Percentiles rank a stretch among this genome's conserved stretches.
Evolutionary conservation across 2,329 filamentous ascomycete genomes (phyloP).

Genomic region (Penicillium sp.): DNA sequence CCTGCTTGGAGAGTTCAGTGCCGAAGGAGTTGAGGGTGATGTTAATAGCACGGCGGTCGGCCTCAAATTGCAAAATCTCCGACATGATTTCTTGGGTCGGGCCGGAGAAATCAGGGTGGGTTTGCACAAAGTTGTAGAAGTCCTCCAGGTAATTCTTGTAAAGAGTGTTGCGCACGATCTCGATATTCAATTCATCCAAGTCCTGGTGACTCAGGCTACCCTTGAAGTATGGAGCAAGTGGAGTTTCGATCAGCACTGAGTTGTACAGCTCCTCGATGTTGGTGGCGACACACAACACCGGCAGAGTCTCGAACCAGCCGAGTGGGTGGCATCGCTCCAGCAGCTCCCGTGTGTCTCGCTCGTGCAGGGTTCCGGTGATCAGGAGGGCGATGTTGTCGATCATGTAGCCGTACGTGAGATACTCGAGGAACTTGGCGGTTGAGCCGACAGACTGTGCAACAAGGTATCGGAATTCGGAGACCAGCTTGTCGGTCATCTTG

Average conservation of each 20-base stretch:
- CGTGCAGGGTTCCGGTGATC: constrained; percentile 96
- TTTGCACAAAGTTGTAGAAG: constrained; percentile 93
- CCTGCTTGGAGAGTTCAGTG: constrained; percentile 89
- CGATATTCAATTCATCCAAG: constrained; percentile 97
- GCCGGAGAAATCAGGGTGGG: constrained; percentile 78
- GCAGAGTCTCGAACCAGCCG: constrained; percentile 99
- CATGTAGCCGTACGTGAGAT: constrained; percentile 99
- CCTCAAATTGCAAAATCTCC: constrained; percentile 94
- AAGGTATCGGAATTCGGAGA: constrained; percentile 94
- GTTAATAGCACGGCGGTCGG: constrained; percentile 94
- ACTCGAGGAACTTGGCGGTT: constrained; percentile 94
- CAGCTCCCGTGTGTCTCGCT: constrained; percentile 93
- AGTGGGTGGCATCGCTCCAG: constrained; percentile 94
- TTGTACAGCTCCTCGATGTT: constrained; percentile 99
- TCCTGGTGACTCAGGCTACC: constrained; percentile 94
- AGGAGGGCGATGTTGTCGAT: constrained; percentile 98
- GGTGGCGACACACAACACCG: constrained; percentile 93
- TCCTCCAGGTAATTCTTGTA: constrained; percentile 99
- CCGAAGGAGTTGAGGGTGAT: constrained; percentile 99
- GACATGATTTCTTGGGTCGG: constrained; percentile 94
- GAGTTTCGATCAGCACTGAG: constrained; percentile 94
- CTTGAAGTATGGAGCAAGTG: constrained; percentile 95
- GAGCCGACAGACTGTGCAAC: constrained; percentile 91
- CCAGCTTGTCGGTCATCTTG: constrained; percentile 97
- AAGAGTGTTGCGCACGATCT: constrained; percentile 96